phyloP scores from a whole-genome alignment of 768 basidiomycete genomes.

The Dioszegia hungarica region DNA sequence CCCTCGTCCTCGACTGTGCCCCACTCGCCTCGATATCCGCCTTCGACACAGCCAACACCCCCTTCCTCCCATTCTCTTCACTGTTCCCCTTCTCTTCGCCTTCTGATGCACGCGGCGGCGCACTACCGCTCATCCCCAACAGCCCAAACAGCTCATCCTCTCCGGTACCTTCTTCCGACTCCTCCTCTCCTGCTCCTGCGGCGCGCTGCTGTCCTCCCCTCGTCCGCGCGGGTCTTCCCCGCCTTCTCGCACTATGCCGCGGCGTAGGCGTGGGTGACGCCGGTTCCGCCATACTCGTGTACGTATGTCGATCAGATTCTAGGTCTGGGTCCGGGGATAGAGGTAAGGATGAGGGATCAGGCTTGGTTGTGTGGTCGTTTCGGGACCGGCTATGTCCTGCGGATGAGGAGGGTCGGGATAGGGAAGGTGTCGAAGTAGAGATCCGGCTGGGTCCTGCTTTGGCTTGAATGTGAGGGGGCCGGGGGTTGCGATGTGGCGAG shows the following conservation, averaged over 20 bases:
- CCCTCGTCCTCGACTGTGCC: background rate
- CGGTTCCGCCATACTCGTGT: slow-evolving; percentile 2
- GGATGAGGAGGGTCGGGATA: slow-evolving; percentile 4
- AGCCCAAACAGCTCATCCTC: slow-evolving; percentile 6
- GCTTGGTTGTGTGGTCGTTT: background rate
- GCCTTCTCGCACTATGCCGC: background rate
- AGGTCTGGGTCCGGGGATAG: background rate
- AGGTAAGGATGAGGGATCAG: background rate
- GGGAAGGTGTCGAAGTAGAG: background rate
- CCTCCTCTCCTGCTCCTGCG: background rate
- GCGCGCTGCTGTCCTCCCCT: background rate
- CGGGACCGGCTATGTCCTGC: background rate
- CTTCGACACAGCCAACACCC: slow-evolving; percentile 1
- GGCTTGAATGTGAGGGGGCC: background rate
- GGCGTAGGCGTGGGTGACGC: slow-evolving; percentile 2
- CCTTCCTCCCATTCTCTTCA: slow-evolving; percentile 1
- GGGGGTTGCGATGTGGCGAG: background rate
- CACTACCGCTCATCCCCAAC: background rate
- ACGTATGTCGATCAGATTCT: background rate
- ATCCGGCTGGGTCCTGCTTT: background rate
- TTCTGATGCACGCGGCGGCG: background rate
- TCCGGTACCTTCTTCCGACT: background rate
- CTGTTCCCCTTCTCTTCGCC: background rate
- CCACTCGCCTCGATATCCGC: slow-evolving; percentile 4
- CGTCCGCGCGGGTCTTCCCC: background rate